Percentiles rank a stretch among this genome's conserved stretches.
Conservation (phyloP, 345 rosid species). For the Pelargonium nanum region DNA sequence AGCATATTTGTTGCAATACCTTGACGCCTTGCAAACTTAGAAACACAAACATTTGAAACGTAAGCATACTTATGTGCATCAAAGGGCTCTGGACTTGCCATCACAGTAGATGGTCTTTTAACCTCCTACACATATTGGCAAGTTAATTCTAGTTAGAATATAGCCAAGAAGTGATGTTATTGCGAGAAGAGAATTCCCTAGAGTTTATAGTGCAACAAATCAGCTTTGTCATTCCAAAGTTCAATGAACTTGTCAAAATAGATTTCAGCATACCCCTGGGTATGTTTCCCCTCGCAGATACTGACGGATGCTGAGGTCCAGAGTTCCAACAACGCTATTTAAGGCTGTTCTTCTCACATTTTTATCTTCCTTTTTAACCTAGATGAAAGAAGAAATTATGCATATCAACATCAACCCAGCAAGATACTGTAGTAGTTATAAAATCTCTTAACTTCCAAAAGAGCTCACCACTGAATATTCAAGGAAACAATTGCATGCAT, state of each 20-base stretch:
- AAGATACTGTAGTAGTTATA: neutral
- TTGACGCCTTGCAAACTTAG: slow-evolving; percentile 19
- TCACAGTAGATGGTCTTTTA: slow-evolving; percentile 11
- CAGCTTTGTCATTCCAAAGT: neutral
- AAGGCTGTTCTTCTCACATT: slow-evolving; percentile 19
- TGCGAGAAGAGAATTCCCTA: neutral
- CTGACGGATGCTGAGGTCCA: slow-evolving; percentile 18
- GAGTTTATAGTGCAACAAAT: neutral
- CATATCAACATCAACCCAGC: neutral
- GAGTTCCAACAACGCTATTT: slow-evolving; percentile 20
- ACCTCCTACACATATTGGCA: slow-evolving; percentile 12
- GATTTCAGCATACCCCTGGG: slow-evolving; percentile 14
- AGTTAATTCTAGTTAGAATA: neutral
- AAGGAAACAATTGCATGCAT: neutral
- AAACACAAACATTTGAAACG: slow-evolving; percentile 18
- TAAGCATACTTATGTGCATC: slow-evolving; percentile 18
- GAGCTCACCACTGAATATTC: neutral
- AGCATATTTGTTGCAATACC: slow-evolving; percentile 19
- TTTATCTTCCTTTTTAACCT: slow-evolving; percentile 21
- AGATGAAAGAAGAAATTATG: neutral
- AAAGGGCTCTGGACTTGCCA: slow-evolving; percentile 16
- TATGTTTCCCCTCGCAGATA: slow-evolving; percentile 18
- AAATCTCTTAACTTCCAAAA: no score
- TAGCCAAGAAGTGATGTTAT: neutral
- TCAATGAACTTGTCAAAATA: neutral